These are phyloP conservation scores for Juglanconis oblonga DNA, from an alignment of 2,329 filamentous ascomycete species.

Conservation along the genomic window DNA sequence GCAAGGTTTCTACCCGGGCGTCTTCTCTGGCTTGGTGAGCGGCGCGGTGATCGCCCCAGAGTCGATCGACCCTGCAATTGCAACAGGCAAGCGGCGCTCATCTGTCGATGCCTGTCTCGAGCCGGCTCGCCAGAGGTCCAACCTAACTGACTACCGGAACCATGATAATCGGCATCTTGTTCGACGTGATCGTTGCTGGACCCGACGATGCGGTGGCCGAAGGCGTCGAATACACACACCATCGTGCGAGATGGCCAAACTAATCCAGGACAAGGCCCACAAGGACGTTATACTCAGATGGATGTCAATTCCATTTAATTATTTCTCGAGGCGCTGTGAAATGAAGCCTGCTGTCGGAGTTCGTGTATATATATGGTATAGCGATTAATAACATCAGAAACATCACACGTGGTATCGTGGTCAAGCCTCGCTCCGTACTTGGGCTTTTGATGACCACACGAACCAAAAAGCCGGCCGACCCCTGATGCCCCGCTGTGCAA, in stretches of 20 bases:
- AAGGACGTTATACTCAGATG: too few relatives aligned
- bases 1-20: too few relatives aligned
- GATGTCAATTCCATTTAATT: too few relatives aligned
- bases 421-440: neutral
- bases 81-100: conserved; percentile 11
- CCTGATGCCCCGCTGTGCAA: neutral
- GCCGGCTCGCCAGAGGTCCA: conserved; percentile 3
- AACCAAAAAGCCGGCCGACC: neutral
- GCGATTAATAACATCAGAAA: neutral
- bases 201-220: conserved; percentile 3
- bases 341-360: neutral
- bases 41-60: neutral
- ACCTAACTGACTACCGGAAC: conserved; percentile 21
- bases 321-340: neutral
- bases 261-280: neutral
- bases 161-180: conserved; percentile 22
- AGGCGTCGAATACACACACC: neutral
- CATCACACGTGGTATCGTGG: neutral
- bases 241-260: conserved; percentile 17
- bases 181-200: neutral
- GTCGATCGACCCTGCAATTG: conserved; percentile 1
- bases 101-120: conserved; percentile 10
- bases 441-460: neutral
- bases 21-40: neutral
- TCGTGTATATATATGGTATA: neutral